Evolutionary conservation across 495 filamentous ascomycete species (phyloP), one percentile per base, ranked within the genome.

Genomic region (Wilcoxina mikolae): DNA sequence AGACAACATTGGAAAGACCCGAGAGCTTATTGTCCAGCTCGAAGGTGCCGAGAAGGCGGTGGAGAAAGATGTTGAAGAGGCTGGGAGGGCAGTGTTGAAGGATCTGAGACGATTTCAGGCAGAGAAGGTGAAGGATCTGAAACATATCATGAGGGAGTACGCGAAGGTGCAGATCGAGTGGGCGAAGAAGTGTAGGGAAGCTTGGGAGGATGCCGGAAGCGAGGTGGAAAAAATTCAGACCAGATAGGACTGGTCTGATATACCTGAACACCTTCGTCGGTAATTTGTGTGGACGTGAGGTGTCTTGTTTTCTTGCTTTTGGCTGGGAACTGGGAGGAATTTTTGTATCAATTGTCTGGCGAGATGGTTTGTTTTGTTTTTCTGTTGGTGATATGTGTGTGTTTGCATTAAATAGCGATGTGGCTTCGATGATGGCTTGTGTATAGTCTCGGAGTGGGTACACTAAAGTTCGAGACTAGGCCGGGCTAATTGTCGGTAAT

Each of bases 121-220:
- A 54, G 86, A 93, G 69, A 95, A 96, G 69, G 93, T 96, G 71
- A 85, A 83, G 42, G 91, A 98, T 72, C 71, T 98, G 56, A 87
- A 79, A 60, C 76, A 84, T 41, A 94, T 95, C 67, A 95, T 98
- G 90, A 76, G 95, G 58, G 84, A 87, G 43, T 98, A 94, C 65
- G 91, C 91, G 10, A 83, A 80, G 64, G 89, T 83, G 67, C 91
- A 98, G 66, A 82, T 98, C 54, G 87, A 96, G 67, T 98, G 91
- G 91, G 93, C 91, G n/a, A 87, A 82, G 68, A 91, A 91, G 72
- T 95, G 89, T 62, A 80, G 91, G 60, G 89, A 94, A 63, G 87
- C 86, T 2, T 98, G 91, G 91, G 86, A 88, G 61, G 89, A 96
- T 67, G 91, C 91, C 2, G 86, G 79, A 61, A 82, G 80, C n/a